phyloP scores from a whole-genome alignment of 2,329 filamentous ascomycete genomes.

The Bipolaris victoriae region DNA sequence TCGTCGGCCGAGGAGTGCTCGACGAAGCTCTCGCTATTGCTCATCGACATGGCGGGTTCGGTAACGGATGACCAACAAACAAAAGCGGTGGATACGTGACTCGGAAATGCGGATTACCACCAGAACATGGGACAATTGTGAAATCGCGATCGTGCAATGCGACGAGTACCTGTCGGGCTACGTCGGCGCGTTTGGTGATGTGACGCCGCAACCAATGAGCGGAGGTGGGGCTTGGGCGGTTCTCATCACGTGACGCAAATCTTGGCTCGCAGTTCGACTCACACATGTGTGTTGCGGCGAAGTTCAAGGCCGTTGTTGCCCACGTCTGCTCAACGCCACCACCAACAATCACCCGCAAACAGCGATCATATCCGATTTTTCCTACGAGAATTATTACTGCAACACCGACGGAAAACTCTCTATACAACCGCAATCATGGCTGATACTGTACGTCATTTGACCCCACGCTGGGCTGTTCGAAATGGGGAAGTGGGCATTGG shows the following conservation, averaged over 20 bases:
- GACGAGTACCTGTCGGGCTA: constrained; percentile 2
- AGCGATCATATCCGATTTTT: neutral
- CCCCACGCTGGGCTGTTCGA: constrained; percentile 34
- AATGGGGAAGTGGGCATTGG: constrained; percentile 23
- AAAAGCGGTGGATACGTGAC: neutral
- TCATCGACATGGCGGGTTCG: constrained; percentile 42
- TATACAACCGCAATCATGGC: constrained; percentile 58
- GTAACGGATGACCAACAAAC: neutral
- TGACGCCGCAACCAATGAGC: constrained; percentile 34
- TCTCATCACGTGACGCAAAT: constrained; percentile 23
- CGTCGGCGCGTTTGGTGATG: constrained; percentile 24
- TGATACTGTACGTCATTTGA: constrained; percentile 49
- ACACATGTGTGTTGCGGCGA: constrained; percentile 22
- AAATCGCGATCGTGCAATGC: constrained; percentile 6
- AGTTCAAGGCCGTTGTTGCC: constrained; percentile 9
- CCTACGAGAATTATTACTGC: neutral
- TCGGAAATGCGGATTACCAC: constrained; percentile 22
- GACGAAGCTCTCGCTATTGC: constrained; percentile 48
- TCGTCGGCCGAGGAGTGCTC: constrained; percentile 50
- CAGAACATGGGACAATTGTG: constrained; percentile 23
- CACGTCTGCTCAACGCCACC: neutral
- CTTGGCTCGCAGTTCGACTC: constrained; percentile 28
- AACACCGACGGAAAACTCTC: constrained; percentile 7
- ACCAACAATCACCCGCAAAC: constrained; percentile 1
- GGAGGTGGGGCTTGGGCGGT: constrained; percentile 30